phyloP scores from a whole-genome alignment of 306 rosid species.

The Mimosa pudica region DNA sequence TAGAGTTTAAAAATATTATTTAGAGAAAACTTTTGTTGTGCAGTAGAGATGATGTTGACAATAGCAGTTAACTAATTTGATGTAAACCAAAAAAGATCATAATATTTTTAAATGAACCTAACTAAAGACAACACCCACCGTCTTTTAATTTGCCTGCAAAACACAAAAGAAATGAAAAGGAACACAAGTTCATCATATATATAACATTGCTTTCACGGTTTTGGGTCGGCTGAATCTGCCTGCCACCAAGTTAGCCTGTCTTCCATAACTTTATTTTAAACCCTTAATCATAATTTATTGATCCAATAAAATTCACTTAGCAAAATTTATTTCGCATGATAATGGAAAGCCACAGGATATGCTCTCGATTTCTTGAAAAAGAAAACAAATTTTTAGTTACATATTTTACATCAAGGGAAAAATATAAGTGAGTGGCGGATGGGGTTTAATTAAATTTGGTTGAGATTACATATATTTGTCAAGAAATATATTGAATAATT shows the following conservation, averaged over 20 bases:
- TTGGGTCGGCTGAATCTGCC: conserved; percentile 20
- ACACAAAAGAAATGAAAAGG: neutral
- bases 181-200: neutral
- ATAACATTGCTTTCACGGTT: conserved; percentile 8
- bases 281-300: neutral
- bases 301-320: neutral
- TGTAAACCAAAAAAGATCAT: neutral
- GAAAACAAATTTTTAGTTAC: neutral
- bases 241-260: conserved; percentile 28
- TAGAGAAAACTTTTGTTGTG: neutral
- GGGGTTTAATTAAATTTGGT: neutral
- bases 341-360: conserved; percentile 8
- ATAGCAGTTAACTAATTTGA: neutral
- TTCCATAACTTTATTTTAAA: neutral
- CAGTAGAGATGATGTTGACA: neutral
- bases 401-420: neutral
- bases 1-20: neutral
- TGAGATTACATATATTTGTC: neutral
- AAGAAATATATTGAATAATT: conserved; percentile 13
- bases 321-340: neutral
- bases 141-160: neutral
- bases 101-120: neutral
- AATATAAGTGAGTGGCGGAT: neutral
- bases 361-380: neutral
- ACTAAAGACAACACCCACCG: neutral